These are phyloP conservation scores for Cercospora janseana DNA, from an alignment of 2,329 filamentous ascomycete genomes.

Conservation along the genomic window DNA sequence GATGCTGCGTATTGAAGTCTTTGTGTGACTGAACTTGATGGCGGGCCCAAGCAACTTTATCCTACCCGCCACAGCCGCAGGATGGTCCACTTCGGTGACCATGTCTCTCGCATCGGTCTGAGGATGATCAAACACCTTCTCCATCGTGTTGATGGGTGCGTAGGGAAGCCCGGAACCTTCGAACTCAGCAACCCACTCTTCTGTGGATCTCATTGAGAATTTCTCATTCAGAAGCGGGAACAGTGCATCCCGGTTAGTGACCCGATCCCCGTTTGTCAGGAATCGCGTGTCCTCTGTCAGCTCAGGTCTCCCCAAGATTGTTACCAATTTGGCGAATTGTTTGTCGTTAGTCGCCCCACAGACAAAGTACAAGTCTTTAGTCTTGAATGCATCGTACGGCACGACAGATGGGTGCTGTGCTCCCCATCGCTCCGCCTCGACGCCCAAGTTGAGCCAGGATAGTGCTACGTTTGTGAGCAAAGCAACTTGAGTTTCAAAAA, in stretches of 20 bases:
- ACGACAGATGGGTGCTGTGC: constrained; percentile 50
- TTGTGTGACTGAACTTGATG: constrained; percentile 34
- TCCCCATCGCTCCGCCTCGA: constrained; percentile 47
- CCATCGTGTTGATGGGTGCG: constrained; percentile 48
- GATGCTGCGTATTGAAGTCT: constrained; percentile 25
- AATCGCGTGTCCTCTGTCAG: constrained; percentile 35
- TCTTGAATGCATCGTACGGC: constrained; percentile 48
- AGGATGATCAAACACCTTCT: constrained; percentile 46
- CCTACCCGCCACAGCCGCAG: constrained; percentile 20
- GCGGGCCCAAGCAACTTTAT: constrained; percentile 25
- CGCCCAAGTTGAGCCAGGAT: constrained; percentile 42
- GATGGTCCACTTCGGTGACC: constrained; percentile 24
- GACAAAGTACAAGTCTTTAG: constrained; percentile 32
- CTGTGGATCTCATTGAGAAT: constrained; percentile 41
- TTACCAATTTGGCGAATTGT: constrained; percentile 41
- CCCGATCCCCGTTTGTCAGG: constrained; percentile 33
- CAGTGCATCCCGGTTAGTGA: constrained; percentile 37
- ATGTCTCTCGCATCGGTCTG: constrained; percentile 43
- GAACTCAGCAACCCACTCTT: constrained; percentile 44
- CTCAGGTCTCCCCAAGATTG: constrained; percentile 30
- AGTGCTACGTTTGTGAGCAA: constrained; percentile 46
- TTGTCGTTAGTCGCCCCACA: constrained; percentile 38
- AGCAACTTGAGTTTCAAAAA: constrained; percentile 48
- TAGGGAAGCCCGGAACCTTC: constrained; percentile 48
- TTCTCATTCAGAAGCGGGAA: constrained; percentile 38